These are phyloP conservation scores for Fusarium sp. DNA, from an alignment of 2,329 filamentous ascomycete species.

Conservation along the genomic window DNA sequence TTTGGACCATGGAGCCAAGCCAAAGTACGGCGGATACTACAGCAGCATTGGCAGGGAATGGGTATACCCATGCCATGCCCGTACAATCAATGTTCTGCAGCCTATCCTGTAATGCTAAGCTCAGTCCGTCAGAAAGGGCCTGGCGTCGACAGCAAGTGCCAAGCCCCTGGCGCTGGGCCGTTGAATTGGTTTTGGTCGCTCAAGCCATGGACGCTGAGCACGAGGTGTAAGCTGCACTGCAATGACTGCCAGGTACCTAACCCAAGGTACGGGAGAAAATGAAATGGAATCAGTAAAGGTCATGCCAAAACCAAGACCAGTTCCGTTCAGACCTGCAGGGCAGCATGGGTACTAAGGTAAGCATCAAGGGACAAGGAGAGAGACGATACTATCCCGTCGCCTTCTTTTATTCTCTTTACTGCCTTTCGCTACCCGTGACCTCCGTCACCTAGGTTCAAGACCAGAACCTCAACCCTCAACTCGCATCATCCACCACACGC, in stretches of 20 bases:
- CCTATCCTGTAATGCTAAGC: neutral
- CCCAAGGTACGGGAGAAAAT: neutral
- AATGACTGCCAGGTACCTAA: neutral
- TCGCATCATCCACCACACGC: neutral
- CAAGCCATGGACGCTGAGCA: neutral
- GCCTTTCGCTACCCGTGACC: neutral
- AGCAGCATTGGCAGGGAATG: neutral
- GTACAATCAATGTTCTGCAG: neutral
- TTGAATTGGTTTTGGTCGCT: neutral
- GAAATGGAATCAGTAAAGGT: neutral
- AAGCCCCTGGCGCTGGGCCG: neutral
- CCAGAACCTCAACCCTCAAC: neutral
- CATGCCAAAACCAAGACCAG: neutral
- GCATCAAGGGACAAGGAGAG: neutral
- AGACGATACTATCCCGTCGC: neutral
- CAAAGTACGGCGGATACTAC: neutral
- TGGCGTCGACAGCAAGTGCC: neutral
- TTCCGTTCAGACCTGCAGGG: neutral
- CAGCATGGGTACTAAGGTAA: neutral
- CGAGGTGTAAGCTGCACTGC: neutral
- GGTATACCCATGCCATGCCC: neutral
- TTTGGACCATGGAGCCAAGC: neutral
- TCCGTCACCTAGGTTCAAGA: neutral
- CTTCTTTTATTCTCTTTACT: neutral
- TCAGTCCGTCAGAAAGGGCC: neutral